Percentiles rank a stretch among this genome's conserved stretches.
phyloP scores from a whole-genome alignment of 768 basidiomycete species.

The Cyathus striatus region DNA sequence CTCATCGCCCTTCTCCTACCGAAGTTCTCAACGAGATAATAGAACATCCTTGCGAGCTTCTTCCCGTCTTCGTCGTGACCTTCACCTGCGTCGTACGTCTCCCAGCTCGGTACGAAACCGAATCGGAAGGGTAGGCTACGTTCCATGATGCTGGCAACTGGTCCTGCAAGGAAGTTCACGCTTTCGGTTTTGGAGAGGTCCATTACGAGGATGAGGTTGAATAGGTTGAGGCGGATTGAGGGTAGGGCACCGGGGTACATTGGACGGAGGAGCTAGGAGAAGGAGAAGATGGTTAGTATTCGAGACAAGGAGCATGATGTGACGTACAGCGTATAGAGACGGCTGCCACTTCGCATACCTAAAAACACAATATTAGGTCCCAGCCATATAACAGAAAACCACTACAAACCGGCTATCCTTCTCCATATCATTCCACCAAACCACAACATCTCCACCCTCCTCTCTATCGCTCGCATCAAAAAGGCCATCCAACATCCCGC shows the following conservation, averaged over 20 bases:
- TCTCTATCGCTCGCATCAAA: slow-evolving; percentile 86
- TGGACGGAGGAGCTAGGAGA: slow-evolving; percentile 64
- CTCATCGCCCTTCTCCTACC: slow-evolving; percentile 60
- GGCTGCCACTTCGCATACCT: slow-evolving; percentile 51
- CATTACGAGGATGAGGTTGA: slow-evolving; percentile 77
- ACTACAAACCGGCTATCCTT: slow-evolving; percentile 62
- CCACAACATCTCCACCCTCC: slow-evolving; percentile 70
- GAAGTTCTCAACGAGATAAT: slow-evolving; percentile 56
- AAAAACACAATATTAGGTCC: not conserved
- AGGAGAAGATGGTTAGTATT: not conserved
- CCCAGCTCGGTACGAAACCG: slow-evolving; percentile 75
- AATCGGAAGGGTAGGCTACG: slow-evolving; percentile 76
- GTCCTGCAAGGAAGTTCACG: slow-evolving; percentile 56
- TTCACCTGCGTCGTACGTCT: slow-evolving; percentile 47
- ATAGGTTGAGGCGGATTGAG: slow-evolving; percentile 69
- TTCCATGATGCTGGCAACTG: slow-evolving; percentile 66
- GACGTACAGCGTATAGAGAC: slow-evolving; percentile 44
- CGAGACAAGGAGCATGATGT: not conserved
- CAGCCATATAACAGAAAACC: slow-evolving; percentile 5
- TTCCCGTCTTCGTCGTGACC: too few relatives aligned
- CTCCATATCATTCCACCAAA: slow-evolving; percentile 92
- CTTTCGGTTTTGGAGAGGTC: slow-evolving; percentile 67
- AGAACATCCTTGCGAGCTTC: slow-evolving; percentile 71
- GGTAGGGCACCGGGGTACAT: slow-evolving; percentile 78
- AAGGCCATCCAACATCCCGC: slow-evolving; percentile 58